phyloP scores from a whole-genome alignment of 2,329 filamentous ascomycete genomes.

The Rhynchosporium secalis region DNA sequence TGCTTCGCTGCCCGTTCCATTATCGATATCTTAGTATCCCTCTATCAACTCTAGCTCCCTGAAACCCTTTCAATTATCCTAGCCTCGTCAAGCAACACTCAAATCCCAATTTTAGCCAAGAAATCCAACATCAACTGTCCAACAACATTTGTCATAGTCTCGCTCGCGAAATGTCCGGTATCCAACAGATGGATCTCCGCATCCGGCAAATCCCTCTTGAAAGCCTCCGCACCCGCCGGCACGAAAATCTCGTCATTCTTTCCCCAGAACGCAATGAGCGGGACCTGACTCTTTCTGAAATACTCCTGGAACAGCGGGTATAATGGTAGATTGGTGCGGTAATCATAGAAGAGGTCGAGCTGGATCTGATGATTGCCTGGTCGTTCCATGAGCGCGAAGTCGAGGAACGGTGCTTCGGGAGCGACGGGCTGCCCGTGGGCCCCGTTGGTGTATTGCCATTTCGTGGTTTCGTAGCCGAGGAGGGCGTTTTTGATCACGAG shows the following conservation, averaged over 20 bases:
- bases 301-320: slow-evolving; percentile 58
- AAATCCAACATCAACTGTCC: slow-evolving; percentile 33
- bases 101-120: slow-evolving; percentile 33
- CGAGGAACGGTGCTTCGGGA: slow-evolving; percentile 44
- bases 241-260: slow-evolving; percentile 56
- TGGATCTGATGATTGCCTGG: slow-evolving; percentile 54
- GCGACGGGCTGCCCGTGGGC: slow-evolving; percentile 18
- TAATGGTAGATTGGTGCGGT: slow-evolving; percentile 53
- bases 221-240: slow-evolving; percentile 54
- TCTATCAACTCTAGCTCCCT: no score
- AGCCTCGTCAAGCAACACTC: background rate
- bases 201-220: slow-evolving; percentile 48
- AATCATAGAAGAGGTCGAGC: slow-evolving; percentile 58
- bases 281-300: slow-evolving; percentile 51
- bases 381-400: slow-evolving; percentile 52
- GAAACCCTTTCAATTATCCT: no score
- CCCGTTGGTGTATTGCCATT: slow-evolving; percentile 33
- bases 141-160: slow-evolving; percentile 30
- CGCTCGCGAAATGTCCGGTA: slow-evolving; percentile 55
- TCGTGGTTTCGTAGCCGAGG: slow-evolving; percentile 29
- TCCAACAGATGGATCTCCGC: slow-evolving; percentile 53
- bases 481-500: slow-evolving; percentile 16
- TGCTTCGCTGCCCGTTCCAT: no score
- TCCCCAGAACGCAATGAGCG: slow-evolving; percentile 59
- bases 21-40: no score